Base-by-base conservation (phyloP, 2,329 filamentous ascomycete species). In the Calonectria fujianensis region DNA sequence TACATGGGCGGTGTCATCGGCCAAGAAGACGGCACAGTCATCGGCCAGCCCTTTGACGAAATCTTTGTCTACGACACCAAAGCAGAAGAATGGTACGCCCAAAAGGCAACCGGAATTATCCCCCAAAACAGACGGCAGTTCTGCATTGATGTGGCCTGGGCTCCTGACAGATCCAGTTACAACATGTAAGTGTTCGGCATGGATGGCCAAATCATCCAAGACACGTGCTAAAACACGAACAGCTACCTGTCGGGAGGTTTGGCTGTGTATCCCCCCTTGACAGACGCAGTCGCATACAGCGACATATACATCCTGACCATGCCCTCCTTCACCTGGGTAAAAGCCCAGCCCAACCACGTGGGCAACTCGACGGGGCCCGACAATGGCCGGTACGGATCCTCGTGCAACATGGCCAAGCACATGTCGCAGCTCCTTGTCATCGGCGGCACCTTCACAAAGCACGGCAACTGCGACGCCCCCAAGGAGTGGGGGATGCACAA, bases 361-460 rank as follows among this genome's bases (percentile, higher is more conserved):
- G 10, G 18, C 32, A 82, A 85, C 72, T 79, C 79, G 29, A 72
- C 70, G 35, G 85, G 83, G 1, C 82, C 85, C 48, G 79, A 78
- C 14, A 18, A 54, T 39, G 83, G 86, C 20, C 89, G 91, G 75
- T 87, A 91, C 80, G 88, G 87, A 14, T 83, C 90, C 16, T 89
- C 86, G 52, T 92, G 90, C 80, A 91, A 91, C 78, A 88, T 92
- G 13, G 52, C 63, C 41, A 74, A 79, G 14, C 85, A 87, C 61
- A 81, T 83, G 48, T 85, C 87, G 8, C 91, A 93, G 80, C 92
- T 93, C 90, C 82, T 93, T 24, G 85, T 93, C 72, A 89, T 92
- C 61, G 91, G 91, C 31, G 91, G 91, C 32, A 87, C 86, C 41
- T 92, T 91, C 73, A 87, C 90, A 0, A 76, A 84, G 3, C 83